phyloP scores from a whole-genome alignment of 2,329 filamentous ascomycete species.

The Cadophora malorum region DNA sequence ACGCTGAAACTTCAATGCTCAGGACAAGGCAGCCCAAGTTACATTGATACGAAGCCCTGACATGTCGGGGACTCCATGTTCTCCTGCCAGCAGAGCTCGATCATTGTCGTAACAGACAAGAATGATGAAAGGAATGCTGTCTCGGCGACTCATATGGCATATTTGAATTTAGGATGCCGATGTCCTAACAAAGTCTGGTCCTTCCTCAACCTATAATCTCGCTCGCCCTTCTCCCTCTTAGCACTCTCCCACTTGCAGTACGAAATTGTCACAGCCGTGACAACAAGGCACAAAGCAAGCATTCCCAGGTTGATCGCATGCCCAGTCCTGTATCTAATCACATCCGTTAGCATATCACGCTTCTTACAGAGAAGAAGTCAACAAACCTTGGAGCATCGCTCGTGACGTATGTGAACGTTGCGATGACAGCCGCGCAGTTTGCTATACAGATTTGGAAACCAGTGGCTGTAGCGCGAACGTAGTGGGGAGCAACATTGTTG shows the following conservation, averaged over 20 bases:
- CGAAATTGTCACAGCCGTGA: slow-evolving; percentile 1
- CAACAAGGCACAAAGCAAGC: slow-evolving; percentile 6
- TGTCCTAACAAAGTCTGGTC: slow-evolving; percentile 13
- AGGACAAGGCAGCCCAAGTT: too few relatives aligned
- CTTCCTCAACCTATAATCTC: neutral
- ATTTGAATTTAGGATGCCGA: slow-evolving; percentile 1
- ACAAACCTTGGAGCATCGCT: slow-evolving; percentile 10
- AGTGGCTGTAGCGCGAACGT: neutral
- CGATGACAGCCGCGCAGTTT: slow-evolving; percentile 7
- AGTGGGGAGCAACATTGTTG: neutral
- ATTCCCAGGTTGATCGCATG: neutral
- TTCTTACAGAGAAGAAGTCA: neutral
- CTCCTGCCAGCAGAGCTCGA: too few relatives aligned
- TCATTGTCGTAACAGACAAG: too few relatives aligned
- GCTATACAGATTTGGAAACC: slow-evolving; percentile 3
- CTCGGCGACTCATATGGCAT: neutral
- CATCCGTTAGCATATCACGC: neutral
- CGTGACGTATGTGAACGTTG: slow-evolving; percentile 2
- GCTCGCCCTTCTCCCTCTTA: slow-evolving; percentile 1
- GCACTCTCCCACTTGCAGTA: slow-evolving; percentile 13
- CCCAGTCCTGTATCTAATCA: neutral
- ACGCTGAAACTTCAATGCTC: too few relatives aligned
- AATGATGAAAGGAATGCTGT: too few relatives aligned
- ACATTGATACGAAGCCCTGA: too few relatives aligned
- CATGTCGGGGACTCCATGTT: too few relatives aligned